Base-by-base conservation (phyloP, 306 rosid genomes). In the Coriaria nepalensis region DNA sequence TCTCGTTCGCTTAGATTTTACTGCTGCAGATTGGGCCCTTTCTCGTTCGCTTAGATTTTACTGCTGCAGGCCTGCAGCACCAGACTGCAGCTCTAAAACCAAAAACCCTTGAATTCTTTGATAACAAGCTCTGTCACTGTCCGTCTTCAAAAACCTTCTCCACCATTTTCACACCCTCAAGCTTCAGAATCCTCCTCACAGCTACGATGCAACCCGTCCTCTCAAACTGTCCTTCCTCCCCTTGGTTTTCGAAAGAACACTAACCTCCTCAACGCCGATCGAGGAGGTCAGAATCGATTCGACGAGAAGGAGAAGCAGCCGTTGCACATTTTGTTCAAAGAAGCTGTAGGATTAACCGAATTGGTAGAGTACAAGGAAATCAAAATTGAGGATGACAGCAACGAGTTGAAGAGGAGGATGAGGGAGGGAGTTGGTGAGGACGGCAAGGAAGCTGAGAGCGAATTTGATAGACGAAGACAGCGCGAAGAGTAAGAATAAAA, bases 291-390 rank as follows among this genome's bases (percentile, higher is more conserved):
- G 49, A 37, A 10, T 43, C 39, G 43, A 55, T 10, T 68, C 33
- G 53, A 43, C 15, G 20, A 8, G 6, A 49, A 38, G 13, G 63
- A 7, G 59, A 38, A 43, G 10, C 75, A 56, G 54, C 68, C 81
- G 5, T 57, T 77, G 52, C 50, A 54, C 50, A 57, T 63, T 35
- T 45, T 80, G 70, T 74, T 73, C 78, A 9, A 20, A 40, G 72
- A 64, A 59, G 74, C 75, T 13, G 64, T 64, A 6, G 72, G 56
- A 3, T 51, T 65, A 5, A 50, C 49, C 10, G 57, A 64, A 5
- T 57, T 53, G 37, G 52, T 54, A 32, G 15, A 56, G 36, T 49
- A 44, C 47, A 9, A 11, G 34, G 55, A 63, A 10, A 5, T 45
- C 8, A 52, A 57, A 49, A 39, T 50, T 7, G 50, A 49, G 9